Evolutionary conservation across 108 stramenopile genomes (phyloP), one percentile per base, ranked within the genome.

Genomic region (Nitzschia putrida): DNA sequence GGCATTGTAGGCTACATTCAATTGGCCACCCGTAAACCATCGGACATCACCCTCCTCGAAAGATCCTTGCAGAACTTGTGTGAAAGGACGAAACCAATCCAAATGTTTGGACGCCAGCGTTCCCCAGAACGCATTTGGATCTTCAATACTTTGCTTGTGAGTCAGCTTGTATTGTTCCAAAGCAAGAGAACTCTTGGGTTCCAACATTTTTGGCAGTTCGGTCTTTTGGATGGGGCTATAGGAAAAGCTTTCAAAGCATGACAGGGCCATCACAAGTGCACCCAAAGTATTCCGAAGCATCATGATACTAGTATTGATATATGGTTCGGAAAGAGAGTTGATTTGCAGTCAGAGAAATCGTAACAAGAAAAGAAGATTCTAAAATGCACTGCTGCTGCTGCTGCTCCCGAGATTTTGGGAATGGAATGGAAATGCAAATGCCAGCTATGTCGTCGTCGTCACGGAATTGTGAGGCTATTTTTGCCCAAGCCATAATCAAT

Each of bases 1-100:
- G 26, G 91, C 90, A 51, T 96, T 96, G 85, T 92, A 91, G 58
- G 79, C 82, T 8, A 91, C 70, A 71, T 96, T 96, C 10, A 95
- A 51, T 69, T 94, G 87, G 0, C 93, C 96, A 23, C 90, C 93
- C 8, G 74, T 83, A 66, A 95, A 95, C 87, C 86, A 95, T 13
- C 82, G 69, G 2, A 88, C 86, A 52, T 80, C 79, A 18, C 93
- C 93, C 5, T 83, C 59, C n/a, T 68, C 24, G 41, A 90, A 83
- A 53, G 53, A 63, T 8, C 88, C 93, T 65, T 80, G 73, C 42
- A 83, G 41, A 13, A 73, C 69, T 23, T 50, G 38, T n/a, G 72
- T 74, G 26, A 84, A 89, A 24, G 89, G 89, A 34, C 22, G 8
- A 66, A 78, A 79, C 91, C 91, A 95, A 24, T 80, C 68, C 52